phyloP scores from a whole-genome alignment of 2,329 filamentous ascomycete species.

The Chrysosporium queenslandicum region DNA sequence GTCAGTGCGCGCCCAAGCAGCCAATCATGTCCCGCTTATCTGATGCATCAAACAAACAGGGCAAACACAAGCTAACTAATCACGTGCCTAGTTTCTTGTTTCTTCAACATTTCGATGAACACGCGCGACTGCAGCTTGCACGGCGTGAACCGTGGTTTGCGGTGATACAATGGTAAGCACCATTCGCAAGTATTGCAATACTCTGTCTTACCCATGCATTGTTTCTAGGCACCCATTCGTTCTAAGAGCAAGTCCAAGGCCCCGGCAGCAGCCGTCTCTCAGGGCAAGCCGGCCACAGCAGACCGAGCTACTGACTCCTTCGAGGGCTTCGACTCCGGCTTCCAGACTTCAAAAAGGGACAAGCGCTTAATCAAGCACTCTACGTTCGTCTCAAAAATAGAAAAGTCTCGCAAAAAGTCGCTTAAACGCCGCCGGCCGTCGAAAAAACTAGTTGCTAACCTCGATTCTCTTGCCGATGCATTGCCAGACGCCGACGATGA shows the following conservation, averaged over 20 bases:
- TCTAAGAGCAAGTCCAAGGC: slow-evolving; percentile 18
- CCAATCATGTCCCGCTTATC: not conserved
- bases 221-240: slow-evolving; percentile 24
- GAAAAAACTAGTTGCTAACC: slow-evolving; percentile 67
- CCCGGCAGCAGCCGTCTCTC: slow-evolving; percentile 15
- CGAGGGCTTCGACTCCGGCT: slow-evolving; percentile 34
- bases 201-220: not conserved
- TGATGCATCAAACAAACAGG: not conserved
- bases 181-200: not conserved
- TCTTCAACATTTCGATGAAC: not conserved
- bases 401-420: slow-evolving; percentile 48
- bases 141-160: not conserved
- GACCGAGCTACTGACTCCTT: slow-evolving; percentile 13
- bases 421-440: slow-evolving; percentile 57
- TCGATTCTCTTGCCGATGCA: slow-evolving; percentile 69
- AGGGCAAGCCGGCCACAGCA: slow-evolving; percentile 15
- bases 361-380: slow-evolving; percentile 76
- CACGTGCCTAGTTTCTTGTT: not conserved
- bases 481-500: slow-evolving; percentile 54
- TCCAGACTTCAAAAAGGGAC: slow-evolving; percentile 67
- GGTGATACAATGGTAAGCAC: not conserved
- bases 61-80: not conserved
- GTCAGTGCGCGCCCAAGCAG: not conserved
- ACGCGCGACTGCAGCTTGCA: not conserved
- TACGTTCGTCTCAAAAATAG: slow-evolving; percentile 64